A percentile compares a stretch with the other conserved stretches of the same genome.
Evolutionary conservation across 2,329 filamentous ascomycete genomes (phyloP).

Genomic region (Sarocladium oryzae): DNA sequence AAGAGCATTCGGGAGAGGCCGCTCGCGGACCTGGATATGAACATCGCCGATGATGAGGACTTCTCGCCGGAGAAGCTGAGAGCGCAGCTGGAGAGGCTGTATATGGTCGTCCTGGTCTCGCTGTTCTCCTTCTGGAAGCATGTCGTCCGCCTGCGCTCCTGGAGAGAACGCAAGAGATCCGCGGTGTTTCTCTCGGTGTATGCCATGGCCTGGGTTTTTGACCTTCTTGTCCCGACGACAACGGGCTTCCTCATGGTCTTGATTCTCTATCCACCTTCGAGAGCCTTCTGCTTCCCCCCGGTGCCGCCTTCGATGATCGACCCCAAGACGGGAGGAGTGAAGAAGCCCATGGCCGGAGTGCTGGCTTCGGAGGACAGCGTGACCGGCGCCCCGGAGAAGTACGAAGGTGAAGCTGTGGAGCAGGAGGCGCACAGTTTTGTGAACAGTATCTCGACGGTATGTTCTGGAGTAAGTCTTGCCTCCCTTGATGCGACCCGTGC

Average conservation of each 20-base stretch:
- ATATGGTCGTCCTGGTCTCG: constrained; percentile 70
- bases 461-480: constrained; percentile 21
- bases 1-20: constrained; percentile 49
- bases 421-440: constrained; percentile 78
- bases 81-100: constrained; percentile 70
- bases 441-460: constrained; percentile 50
- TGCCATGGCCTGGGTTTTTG: constrained; percentile 61
- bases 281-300: constrained; percentile 64
- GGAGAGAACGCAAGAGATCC: constrained; percentile 67
- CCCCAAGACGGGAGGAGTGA: constrained; percentile 62
- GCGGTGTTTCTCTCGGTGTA: constrained; percentile 53
- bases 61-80: constrained; percentile 81
- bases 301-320: constrained; percentile 70
- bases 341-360: constrained; percentile 70
- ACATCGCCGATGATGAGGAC: constrained; percentile 74
- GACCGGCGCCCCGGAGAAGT: constrained; percentile 76
- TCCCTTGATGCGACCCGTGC: neutral
- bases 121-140: constrained; percentile 65
- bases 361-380: constrained; percentile 70
- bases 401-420: constrained; percentile 78
- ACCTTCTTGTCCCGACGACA: constrained; percentile 61
- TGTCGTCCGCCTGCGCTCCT: constrained; percentile 68
- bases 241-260: constrained; percentile 55
- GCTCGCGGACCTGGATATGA: constrained; percentile 68
- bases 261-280: constrained; percentile 57